Base-by-base conservation (phyloP, 176 grass and related monocot genomes). In the Poa pratensis region DNA sequence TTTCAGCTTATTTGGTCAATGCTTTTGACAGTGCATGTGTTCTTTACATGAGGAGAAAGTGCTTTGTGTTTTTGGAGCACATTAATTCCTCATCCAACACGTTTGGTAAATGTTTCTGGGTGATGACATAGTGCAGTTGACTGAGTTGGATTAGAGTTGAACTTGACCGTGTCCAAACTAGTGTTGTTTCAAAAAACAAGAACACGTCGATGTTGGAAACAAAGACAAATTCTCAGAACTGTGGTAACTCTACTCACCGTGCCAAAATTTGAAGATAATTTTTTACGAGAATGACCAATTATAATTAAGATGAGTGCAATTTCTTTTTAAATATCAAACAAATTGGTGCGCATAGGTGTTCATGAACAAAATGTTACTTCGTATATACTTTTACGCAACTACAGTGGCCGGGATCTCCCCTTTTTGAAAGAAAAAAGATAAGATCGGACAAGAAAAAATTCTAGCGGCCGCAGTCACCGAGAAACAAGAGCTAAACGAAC, bases 11-110 rank as follows among this genome's bases (percentile, higher is more conserved):
- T 23, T 71, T 23, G 55, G n/a, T 88, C 64, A 88, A 72, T 24
- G 22, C 19, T 88, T 72, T 72, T 11, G 64, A 71, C 39, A 77
- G 26, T 71, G 17, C 50, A 79, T 23, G n/a, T 13, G 45, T 46
- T 46, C 0, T 46, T 46, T 3, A 46, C 45, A 46, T 12, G 11
- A 46, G 45, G 45, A 46, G 45, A 1, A 12, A 45, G 45, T 9
- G 45, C 45, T 46, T 3, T 46, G 45, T 46, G 45, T 46, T 37
- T 46, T 46, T 46, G 45, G 42, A 75, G 30, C 54, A 83, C n/a
- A n/a, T n/a, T n/a, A 30, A 43, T 37, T 62, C 8, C 2, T 35
- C 62, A 59, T 80, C 7, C 28, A 51, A 50, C 6, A 73, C 54
- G 62, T 35, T 34, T 74, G 70, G 43, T 50, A 28, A 50, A 50